Percentiles rank a stretch among this genome's conserved stretches.
phyloP scores from a whole-genome alignment of 192 early-diverging fungal species.

The Umbelopsis sp. region DNA sequence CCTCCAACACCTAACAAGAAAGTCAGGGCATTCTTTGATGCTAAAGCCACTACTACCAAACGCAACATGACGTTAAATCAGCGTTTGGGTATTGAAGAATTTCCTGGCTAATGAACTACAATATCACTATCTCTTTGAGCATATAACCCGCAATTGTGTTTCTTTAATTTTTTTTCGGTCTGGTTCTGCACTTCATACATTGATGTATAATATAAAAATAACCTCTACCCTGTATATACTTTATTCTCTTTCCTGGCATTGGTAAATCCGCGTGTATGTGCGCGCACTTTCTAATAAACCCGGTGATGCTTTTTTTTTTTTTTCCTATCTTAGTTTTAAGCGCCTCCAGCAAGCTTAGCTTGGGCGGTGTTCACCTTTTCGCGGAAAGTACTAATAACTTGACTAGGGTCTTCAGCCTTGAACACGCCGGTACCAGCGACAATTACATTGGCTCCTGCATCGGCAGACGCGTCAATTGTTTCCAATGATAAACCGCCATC shows the following conservation, averaged over 20 bases:
- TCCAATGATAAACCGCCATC: slow-evolving; percentile 88
- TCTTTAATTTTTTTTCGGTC: neutral
- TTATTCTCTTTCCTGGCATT: too few species aligned
- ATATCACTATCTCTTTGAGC: neutral
- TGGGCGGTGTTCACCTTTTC: slow-evolving; percentile 59
- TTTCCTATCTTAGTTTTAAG: neutral
- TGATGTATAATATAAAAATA: neutral
- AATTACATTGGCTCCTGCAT: slow-evolving; percentile 97
- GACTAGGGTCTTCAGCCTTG: slow-evolving; percentile 69
- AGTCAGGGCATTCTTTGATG: neutral
- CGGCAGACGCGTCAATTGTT: slow-evolving; percentile 84
- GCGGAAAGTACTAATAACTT: slow-evolving; percentile 69
- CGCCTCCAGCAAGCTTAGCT: slow-evolving; percentile 2
- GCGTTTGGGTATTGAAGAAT: slow-evolving; percentile 11
- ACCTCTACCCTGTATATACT: too few species aligned
- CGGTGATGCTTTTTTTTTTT: too few species aligned
- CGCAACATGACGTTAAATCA: slow-evolving; percentile 8
- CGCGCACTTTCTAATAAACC: too few species aligned
- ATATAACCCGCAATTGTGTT: neutral
- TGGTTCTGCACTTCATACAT: neutral
- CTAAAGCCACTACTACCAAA: neutral
- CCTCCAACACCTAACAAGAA: slow-evolving; percentile 14
- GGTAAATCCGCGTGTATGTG: too few species aligned
- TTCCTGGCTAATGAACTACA: slow-evolving; percentile 1
- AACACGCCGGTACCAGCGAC: slow-evolving; percentile 94